Evolutionary conservation across 1,284 basidiomycete species (phyloP), one percentile per base, ranked within the genome.

Genomic region (Puccinia hordei): DNA sequence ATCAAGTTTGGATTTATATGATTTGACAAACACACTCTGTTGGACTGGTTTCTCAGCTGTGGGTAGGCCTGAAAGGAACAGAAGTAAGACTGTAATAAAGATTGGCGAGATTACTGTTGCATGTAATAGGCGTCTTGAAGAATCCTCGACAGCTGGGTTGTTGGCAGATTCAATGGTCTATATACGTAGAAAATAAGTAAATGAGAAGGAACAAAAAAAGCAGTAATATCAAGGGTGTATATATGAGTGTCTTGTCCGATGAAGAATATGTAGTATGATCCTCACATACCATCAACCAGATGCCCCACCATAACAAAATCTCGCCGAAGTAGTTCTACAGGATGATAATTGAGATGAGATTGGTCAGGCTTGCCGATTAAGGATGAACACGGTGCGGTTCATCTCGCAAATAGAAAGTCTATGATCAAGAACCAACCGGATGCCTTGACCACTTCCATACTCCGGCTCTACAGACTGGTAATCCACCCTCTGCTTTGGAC

Each of bases 11-110:
- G 87, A 85, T 1, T 87, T 87, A 82, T 90, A 86, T 24, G 88
- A 88, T 84, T 90, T 87, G 71, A 91, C 86, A 85, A 89, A 92
- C 84, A 89, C 91, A 82, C 88, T 89, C 83, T 90, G 88, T 5
- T 90, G 91, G 27, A 89, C 88, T 0, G 91, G 90, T 85, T 91
- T 92, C 84, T 92, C 91, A 0, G 91, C 90, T 0, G 90, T 90
- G 0, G 91, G 92, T 22, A 93, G 84, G 2, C 91, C 92, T 2
- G 90, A 91, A 2, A 88, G 89, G 85, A 91, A 91, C 85, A 90
- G 88, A 12, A 92, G 86, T 22, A 84, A 82, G 22, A 82, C 69
- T 80, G 84, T 83, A 77, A 84, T 85, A 82, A 85, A 83, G 77
- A 84, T 73, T 0, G 84, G 84, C 49, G 84, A 84, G 51, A 85